Percentiles rank a stretch among this genome's conserved stretches.
Conservation (phyloP, 2,329 filamentous ascomycete species). For the Fusarium albosuccineum region DNA sequence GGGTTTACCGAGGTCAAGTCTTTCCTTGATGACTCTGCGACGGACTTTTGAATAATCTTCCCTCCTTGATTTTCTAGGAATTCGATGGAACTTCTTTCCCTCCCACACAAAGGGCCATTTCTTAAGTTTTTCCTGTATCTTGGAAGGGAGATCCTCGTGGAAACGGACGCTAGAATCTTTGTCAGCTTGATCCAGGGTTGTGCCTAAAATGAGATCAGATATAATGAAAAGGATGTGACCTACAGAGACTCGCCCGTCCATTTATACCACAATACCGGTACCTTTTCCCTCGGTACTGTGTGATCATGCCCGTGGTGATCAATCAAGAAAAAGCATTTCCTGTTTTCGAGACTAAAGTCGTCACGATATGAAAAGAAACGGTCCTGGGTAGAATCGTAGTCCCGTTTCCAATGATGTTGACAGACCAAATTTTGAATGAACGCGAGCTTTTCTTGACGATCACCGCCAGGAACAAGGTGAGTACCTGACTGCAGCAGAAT, state of each 20-base stretch:
- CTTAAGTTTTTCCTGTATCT: slow-evolving; percentile 20
- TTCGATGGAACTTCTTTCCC: slow-evolving; percentile 17
- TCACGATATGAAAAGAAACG: slow-evolving; percentile 15
- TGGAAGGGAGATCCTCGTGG: slow-evolving; percentile 12
- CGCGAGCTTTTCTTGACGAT: slow-evolving; percentile 14
- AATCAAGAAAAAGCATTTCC: slow-evolving; percentile 30
- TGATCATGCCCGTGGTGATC: slow-evolving; percentile 33
- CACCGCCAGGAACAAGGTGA: slow-evolving; percentile 26
- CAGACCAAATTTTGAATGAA: slow-evolving; percentile 24
- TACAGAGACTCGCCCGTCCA: slow-evolving; percentile 37
- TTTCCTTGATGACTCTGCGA: slow-evolving; percentile 16
- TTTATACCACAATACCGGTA: slow-evolving; percentile 28
- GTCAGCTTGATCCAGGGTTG: slow-evolving; percentile 7
- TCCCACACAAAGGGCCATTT: slow-evolving; percentile 32
- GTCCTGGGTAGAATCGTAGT: slow-evolving; percentile 24
- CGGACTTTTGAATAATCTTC: slow-evolving; percentile 11
- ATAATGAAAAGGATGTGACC: neutral
- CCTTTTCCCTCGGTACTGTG: slow-evolving; percentile 12
- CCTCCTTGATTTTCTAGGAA: slow-evolving; percentile 15
- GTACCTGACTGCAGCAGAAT: slow-evolving; percentile 27
- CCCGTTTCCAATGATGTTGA: slow-evolving; percentile 28
- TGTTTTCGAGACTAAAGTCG: slow-evolving; percentile 26
- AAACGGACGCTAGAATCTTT: slow-evolving; percentile 7
- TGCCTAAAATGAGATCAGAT: neutral
- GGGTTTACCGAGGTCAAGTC: slow-evolving; percentile 3